phyloP scores from a whole-genome alignment of 805 yeast species.

The Blastobotrys parvus region DNA sequence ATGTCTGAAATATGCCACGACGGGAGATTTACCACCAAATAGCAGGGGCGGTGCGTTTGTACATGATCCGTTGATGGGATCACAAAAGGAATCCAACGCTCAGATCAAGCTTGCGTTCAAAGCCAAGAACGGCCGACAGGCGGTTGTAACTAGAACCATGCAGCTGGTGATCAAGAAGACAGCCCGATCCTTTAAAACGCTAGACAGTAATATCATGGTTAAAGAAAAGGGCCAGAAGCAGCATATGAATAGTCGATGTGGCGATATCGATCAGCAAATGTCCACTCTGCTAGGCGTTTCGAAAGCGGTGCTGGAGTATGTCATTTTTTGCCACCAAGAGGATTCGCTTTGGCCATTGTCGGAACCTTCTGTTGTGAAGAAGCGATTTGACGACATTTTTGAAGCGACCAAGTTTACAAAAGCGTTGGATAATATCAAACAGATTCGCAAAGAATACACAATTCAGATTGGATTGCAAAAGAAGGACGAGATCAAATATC shows the following conservation, averaged over 20 bases:
- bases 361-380: constrained; percentile 82
- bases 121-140: constrained; percentile 59
- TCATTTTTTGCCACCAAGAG: constrained; percentile 95
- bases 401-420: constrained; percentile 91
- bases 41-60: constrained; percentile 93
- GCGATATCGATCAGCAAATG: constrained; percentile 74
- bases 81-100: constrained; percentile 72
- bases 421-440: constrained; percentile 72
- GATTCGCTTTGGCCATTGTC: constrained; percentile 90
- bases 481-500: constrained; percentile 70
- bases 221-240: constrained; percentile 55
- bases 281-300: constrained; percentile 85
- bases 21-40: constrained; percentile 94
- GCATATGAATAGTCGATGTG: constrained; percentile 70
- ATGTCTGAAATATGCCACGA: constrained; percentile 86
- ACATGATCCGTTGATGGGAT: constrained; percentile 70
- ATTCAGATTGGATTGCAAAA: constrained; percentile 67
- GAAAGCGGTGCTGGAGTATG: constrained; percentile 79
- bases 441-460: constrained; percentile 66
- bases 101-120: constrained; percentile 84
- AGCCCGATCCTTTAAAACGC: constrained; percentile 70
- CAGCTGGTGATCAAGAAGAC: constrained; percentile 59
- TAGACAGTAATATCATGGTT: constrained; percentile 79
- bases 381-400: constrained; percentile 91
- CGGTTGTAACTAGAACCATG: constrained; percentile 83